Percentiles rank a stretch among this genome's conserved stretches.
Evolutionary conservation across 169 alveolate species (phyloP).

Genomic region (Eimeria praecox): DNA sequence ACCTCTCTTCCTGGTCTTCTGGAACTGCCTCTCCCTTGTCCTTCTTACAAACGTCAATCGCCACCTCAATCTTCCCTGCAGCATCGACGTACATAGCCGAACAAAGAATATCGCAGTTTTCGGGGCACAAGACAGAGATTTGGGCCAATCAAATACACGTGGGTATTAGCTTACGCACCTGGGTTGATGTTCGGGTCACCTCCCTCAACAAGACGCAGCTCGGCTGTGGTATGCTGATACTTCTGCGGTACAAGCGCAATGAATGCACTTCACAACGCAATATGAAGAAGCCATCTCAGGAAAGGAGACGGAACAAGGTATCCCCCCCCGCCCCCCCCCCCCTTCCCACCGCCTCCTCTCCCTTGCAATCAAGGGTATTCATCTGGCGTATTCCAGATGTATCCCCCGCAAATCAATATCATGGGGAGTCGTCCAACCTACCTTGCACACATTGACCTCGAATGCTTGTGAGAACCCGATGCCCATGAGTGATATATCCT

Average conservation of each 20-base stretch:
- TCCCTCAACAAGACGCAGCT: conserved; percentile 63
- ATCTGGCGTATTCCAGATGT: not conserved
- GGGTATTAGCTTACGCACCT: conserved; percentile 15
- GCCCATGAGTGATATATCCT: conserved; percentile 72
- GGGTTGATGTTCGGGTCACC: conserved; percentile 63
- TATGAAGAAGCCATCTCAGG: too few relatives aligned
- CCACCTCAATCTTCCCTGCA: conserved; percentile 54
- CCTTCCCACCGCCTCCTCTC: too few relatives aligned
- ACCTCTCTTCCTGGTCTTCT: conserved; percentile 56
- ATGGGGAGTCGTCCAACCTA: not conserved
- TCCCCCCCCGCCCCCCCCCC: too few relatives aligned
- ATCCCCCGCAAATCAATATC: not conserved
- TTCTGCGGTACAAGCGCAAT: conserved; percentile 11
- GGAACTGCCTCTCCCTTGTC: conserved; percentile 60
- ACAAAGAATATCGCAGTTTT: not conserved
- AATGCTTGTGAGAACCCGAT: conserved; percentile 61
- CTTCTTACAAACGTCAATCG: conserved; percentile 55
- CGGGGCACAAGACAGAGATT: not conserved
- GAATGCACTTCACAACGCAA: not conserved
- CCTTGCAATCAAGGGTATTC: not conserved
- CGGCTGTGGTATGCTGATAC: conserved; percentile 53
- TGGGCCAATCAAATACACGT: not conserved
- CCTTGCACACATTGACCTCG: conserved; percentile 63
- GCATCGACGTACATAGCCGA: not conserved
- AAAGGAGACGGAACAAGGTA: not conserved